Base-by-base conservation (phyloP, 192 early-diverging fungal species). In the Coemansia sp. region DNA sequence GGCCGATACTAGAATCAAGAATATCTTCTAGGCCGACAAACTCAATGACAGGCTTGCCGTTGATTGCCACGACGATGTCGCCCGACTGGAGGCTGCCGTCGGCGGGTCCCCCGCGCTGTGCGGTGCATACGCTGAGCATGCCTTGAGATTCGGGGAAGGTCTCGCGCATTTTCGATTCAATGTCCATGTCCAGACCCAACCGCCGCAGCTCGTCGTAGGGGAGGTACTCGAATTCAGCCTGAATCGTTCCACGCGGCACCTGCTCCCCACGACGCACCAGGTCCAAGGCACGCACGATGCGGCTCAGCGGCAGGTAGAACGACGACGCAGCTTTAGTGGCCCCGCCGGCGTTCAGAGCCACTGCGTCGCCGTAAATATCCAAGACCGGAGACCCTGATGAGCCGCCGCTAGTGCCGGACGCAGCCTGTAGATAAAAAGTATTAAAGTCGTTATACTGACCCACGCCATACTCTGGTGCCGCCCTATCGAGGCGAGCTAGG, bases 391-490 rank as follows among this genome's bases (percentile, higher is more conserved):
- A 89, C 23, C 92, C 92, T 13, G 89, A 91, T 26, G 90, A 91
- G 3, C 92, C 92, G 64, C 91, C 91, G 69, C 88, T 91, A 4
- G 90, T 92, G 30, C 88, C 87, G 16, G 92, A 90, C 3, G 90
- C 88, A 0, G 91, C 90, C 78, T 92, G 90, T 17, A 93, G 76
- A 72, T 93, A 94, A 77, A 94, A 94, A 1, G 91, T 94, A 72
- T 93, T 94, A 73, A 92, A 91, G 68, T 94, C 92, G 67, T 90
- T 91, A 81, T 90, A 91, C 73, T 91, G 87, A 10, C 87, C 87
- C 10, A 85, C 73, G 50, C 89, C 90, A 62, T 92, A 92, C 55
- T 93, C 90, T 2, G 92, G 92, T 0, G 90, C 91, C 42, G 82
- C 86, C 28, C 92, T 80, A 74, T 94, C 92, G 59, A 93, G 78